Base-by-base conservation (phyloP, 2,329 filamentous ascomycete genomes). In the Fusarium sp. region DNA sequence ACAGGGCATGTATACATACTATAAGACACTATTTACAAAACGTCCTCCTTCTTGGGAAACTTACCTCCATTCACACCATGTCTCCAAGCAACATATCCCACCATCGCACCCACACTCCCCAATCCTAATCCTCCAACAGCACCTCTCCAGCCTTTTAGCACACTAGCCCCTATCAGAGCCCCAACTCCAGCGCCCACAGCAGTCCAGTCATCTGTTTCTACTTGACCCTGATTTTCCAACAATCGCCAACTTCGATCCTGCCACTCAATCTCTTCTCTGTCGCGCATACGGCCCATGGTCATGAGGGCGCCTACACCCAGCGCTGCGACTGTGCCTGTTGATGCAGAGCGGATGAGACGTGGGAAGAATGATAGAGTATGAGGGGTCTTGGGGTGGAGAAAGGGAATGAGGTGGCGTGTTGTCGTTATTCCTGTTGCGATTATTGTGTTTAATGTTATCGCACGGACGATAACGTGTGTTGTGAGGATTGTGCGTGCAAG, bases 201-300 rank as follows among this genome's bases (percentile, higher is more conserved):
- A 20, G 82, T 84, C 81, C 82, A 88, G 70, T 86, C 85, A 72
- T 90, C 88, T 47, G 80, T 82, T 68, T 85, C 80, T 1, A 85
- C 72, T 79, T 91, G 88, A 0, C 85, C 83, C 39, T 77, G 74
- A 65, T 86, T 90, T 76, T 85, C 85, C 41, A 88, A 69, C 48
- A 91, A 72, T 29, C 88, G 79, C 87, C 88, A 91, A 56, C 83
- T 83, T 18, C 89, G 80, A 72, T 91, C 88, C 71, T 84, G 77
- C 88, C 88, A 91, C 75, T 91, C 88, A 31, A 91, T 86, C 39
- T 84, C 80, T 67, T 87, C 82, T 17, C 81, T 80, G 0, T 84
- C 86, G 52, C 77, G 77, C 88, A 91, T 90, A 4, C 83, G 78
- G 0, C 72, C 79, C 27, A 77, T 74, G 6, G 87, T 78, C 66